Evolutionary conservation across 208 protist species (phyloP).

Genomic region (Herpetomonas samuelpessoai): DNA sequence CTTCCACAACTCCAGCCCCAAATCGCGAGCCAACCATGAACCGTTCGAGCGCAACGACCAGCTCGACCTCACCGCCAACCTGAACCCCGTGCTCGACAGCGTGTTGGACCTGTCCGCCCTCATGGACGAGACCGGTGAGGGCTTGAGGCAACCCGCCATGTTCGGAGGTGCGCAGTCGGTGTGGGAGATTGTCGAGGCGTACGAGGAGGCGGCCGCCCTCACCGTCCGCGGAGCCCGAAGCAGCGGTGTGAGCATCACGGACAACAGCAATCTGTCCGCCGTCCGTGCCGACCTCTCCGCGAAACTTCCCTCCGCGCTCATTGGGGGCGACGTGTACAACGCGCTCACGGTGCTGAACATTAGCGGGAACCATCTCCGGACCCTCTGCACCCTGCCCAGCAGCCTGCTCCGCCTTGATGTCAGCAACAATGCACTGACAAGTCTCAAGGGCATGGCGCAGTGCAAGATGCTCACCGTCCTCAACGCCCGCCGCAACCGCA

Average conservation of each 20-base stretch:
- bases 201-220: slow-evolving; percentile 26
- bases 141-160: slow-evolving; percentile 30
- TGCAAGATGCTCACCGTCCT: slow-evolving; percentile 82
- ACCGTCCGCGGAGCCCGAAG: neutral
- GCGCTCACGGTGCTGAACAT: slow-evolving; percentile 79
- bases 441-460: slow-evolving; percentile 40
- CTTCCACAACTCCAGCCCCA: neutral
- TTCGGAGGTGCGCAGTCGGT: slow-evolving; percentile 44
- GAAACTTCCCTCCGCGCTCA: slow-evolving; percentile 16
- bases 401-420: slow-evolving; percentile 82
- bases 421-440: slow-evolving; percentile 62
- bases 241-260: slow-evolving; percentile 6
- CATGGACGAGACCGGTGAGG: slow-evolving; percentile 25
- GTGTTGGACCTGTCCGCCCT: slow-evolving; percentile 64
- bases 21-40: slow-evolving; percentile 22
- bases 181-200: slow-evolving; percentile 57
- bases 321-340: slow-evolving; percentile 23
- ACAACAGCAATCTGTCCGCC: neutral
- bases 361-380: slow-evolving; percentile 50
- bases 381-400: slow-evolving; percentile 41
- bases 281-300: slow-evolving; percentile 9
- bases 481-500: slow-evolving; percentile 69
- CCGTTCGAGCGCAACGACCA: slow-evolving; percentile 47
- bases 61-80: slow-evolving; percentile 69
- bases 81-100: slow-evolving; percentile 62